Base-by-base conservation (phyloP, 2,329 filamentous ascomycete genomes). In the Aspergillus puulaauensis region DNA sequence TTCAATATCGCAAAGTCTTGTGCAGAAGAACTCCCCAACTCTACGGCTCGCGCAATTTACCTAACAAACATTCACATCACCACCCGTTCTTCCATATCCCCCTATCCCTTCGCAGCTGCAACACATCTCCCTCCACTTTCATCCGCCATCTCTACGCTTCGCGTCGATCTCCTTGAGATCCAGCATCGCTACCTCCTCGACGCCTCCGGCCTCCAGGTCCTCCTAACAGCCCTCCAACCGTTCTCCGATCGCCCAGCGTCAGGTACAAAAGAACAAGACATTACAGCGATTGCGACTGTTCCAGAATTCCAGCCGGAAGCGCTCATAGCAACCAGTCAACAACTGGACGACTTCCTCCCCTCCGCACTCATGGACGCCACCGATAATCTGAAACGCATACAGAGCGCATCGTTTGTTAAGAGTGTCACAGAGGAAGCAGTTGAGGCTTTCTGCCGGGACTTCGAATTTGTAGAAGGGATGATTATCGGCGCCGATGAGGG, bases 311-410 rank as follows among this genome's bases (percentile, higher is more conserved):
- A 87, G 58, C 82, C 84, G 0, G 76, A 82, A 5, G 74, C 82
- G 0, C 79, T 98, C n/a, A 76, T 83, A 1, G 77, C 80, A 50
- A 86, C 88, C 2, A 90, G 90, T 66, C 90, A 93, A 66, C 83
- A 82, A 41, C 80, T 99, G 6, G 95, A 99, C 69, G 87, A 91
- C 60, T 99, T 98, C 76, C 79, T 99, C 23, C 93, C 95, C 0
- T 96, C 91, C 1, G 95, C 93, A 3, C 82, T 96, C 31, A 93
- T 97, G 81, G 95, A 99, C 71, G 93, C 93, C 3, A 86, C 90
- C 66, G 90, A 95, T 51, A 90, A 91, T 59, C 75, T 98, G 24
- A 88, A 88, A 62, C 80, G 85, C 43, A 77, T 99, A 1, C 86
- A 89, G 61, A 90, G 90, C 67, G 84, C 89, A 1, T 82, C 81